A percentile compares a stretch with the other conserved stretches of the same genome.
Conservation (phyloP, 345 rosid genomes). For the Noccaea caerulescens region DNA sequence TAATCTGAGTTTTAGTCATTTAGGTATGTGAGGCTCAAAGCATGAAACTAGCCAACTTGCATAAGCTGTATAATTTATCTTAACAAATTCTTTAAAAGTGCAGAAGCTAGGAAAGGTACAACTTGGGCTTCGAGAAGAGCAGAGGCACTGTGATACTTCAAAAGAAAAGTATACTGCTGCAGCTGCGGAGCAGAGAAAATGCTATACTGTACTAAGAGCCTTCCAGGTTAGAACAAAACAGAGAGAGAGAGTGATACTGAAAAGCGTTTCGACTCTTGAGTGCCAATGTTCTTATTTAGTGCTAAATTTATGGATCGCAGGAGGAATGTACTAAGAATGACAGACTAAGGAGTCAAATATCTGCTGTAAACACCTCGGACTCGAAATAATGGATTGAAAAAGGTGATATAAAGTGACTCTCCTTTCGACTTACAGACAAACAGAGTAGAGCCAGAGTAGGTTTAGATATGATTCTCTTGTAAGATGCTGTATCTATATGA, state of each 20-base stretch:
- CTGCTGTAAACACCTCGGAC: slow-evolving; percentile 19
- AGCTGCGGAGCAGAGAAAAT: slow-evolving; percentile 62
- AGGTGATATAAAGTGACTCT: slow-evolving; percentile 25
- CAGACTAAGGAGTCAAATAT: slow-evolving; percentile 42
- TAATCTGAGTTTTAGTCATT: slow-evolving; percentile 21
- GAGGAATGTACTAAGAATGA: slow-evolving; percentile 60
- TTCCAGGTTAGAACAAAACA: slow-evolving; percentile 61
- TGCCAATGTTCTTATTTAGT: slow-evolving; percentile 4
- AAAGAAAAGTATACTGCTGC: slow-evolving; percentile 67
- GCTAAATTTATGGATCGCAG: slow-evolving; percentile 39
- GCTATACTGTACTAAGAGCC: slow-evolving; percentile 58
- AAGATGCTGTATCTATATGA: slow-evolving; percentile 17
- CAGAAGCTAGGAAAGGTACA: slow-evolving; percentile 82
- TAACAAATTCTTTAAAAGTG: slow-evolving; percentile 20
- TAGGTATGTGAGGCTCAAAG: slow-evolving; percentile 10
- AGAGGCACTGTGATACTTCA: slow-evolving; percentile 55
- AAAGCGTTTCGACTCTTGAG: slow-evolving; percentile 6
- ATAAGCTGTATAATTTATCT: neutral
- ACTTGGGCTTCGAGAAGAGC: slow-evolving; percentile 64
- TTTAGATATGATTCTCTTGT: slow-evolving; percentile 24
- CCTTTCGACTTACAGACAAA: slow-evolving; percentile 17
- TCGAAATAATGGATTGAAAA: slow-evolving; percentile 22
- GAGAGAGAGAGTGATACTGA: neutral
- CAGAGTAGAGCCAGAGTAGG: slow-evolving; percentile 14
- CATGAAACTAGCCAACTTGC: slow-evolving; percentile 4